Percentiles rank a stretch among this genome's conserved stretches.
Conservation (phyloP, 768 basidiomycete genomes). For the Trametes gibbosa region DNA sequence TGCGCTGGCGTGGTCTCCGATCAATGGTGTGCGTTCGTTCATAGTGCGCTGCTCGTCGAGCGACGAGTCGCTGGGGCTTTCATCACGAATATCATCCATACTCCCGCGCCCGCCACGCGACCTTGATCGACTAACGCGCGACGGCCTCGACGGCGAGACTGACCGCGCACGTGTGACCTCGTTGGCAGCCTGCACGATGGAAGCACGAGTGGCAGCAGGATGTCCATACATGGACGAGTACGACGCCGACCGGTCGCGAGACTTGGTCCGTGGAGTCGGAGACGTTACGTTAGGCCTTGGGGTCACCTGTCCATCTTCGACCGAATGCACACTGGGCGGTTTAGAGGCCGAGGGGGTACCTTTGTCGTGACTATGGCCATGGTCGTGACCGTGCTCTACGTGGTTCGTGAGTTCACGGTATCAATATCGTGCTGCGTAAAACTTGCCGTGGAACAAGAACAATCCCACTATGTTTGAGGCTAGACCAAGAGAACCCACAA, state of each 20-base stretch:
- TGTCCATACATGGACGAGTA: slow-evolving; percentile 71
- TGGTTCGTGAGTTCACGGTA: slow-evolving; percentile 8
- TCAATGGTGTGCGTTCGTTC: slow-evolving; percentile 24
- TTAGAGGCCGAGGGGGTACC: slow-evolving; percentile 32
- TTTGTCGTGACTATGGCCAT: slow-evolving; percentile 31
- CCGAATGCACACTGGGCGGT: slow-evolving; percentile 37
- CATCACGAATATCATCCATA: slow-evolving; percentile 10
- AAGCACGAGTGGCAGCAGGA: slow-evolving; percentile 68
- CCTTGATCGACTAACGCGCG: slow-evolving; percentile 22
- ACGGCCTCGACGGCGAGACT: slow-evolving; percentile 30
- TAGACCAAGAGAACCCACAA: slow-evolving; percentile 87
- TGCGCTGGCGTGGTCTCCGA: slow-evolving; percentile 12
- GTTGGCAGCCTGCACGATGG: slow-evolving; percentile 79
- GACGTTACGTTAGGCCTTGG: slow-evolving; percentile 23
- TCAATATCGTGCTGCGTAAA: background rate
- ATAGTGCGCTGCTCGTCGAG: slow-evolving; percentile 2
- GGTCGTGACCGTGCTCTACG: slow-evolving; percentile 65
- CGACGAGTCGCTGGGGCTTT: slow-evolving; percentile 4
- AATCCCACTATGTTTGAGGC: slow-evolving; percentile 91
- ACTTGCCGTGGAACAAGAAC: slow-evolving; percentile 90
- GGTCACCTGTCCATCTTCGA: slow-evolving; percentile 20
- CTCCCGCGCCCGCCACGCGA: slow-evolving; percentile 20
- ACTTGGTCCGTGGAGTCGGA: slow-evolving; percentile 37
- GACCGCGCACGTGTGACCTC: slow-evolving; percentile 65
- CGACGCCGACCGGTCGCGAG: slow-evolving; percentile 39